Conservation (phyloP, 2,329 filamentous ascomycete genomes). For the Verticillium nubilum region DNA sequence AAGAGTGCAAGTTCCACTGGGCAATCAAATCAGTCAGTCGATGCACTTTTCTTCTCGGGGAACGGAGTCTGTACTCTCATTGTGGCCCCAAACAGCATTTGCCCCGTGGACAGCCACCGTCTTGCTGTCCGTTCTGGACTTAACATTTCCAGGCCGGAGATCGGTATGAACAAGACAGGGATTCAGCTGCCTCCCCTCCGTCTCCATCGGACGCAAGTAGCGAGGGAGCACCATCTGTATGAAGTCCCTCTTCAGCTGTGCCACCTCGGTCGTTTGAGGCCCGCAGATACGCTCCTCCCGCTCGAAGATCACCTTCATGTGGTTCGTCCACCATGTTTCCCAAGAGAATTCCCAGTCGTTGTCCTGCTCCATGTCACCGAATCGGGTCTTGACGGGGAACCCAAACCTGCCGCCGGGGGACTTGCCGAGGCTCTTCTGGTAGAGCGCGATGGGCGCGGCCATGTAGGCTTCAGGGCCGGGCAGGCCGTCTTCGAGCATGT, state of each 20-base stretch:
- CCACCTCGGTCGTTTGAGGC: constrained; percentile 10
- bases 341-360: constrained; percentile 27
- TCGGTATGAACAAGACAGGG: constrained; percentile 19
- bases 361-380: constrained; percentile 28
- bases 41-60: not conserved
- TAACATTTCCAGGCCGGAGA: constrained; percentile 19
- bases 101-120: constrained; percentile 16
- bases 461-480: constrained; percentile 13
- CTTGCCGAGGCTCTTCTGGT: constrained; percentile 17
- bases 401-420: constrained; percentile 27
- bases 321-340: constrained; percentile 24
- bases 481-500: constrained; percentile 17
- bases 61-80: constrained; percentile 13
- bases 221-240: constrained; percentile 17
- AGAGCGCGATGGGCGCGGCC: constrained; percentile 13
- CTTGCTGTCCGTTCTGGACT: constrained; percentile 5
- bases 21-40: not conserved
- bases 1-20: not conserved
- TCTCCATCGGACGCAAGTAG: constrained; percentile 16
- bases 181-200: constrained; percentile 14
- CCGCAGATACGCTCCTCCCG: constrained; percentile 10
- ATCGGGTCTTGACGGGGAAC: constrained; percentile 28
- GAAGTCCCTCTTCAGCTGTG: constrained; percentile 10
- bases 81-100: constrained; percentile 17
- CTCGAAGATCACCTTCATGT: constrained; percentile 14